phyloP scores from a whole-genome alignment of 2,329 filamentous ascomycete species.

The Hawksworthiomyces lignivorus region DNA sequence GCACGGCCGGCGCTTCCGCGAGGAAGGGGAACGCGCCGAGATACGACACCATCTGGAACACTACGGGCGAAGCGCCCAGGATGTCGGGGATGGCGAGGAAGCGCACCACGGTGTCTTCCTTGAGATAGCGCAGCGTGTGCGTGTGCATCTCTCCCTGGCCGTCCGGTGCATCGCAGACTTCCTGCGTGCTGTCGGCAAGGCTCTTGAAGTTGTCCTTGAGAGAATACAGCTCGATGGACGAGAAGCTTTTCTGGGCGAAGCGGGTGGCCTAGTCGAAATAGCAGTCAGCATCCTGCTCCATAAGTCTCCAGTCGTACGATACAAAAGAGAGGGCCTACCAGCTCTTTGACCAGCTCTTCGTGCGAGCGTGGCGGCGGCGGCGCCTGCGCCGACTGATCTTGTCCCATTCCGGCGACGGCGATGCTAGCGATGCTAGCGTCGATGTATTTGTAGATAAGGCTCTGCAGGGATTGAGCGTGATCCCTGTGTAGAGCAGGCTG shows the following conservation, averaged over 20 bases:
- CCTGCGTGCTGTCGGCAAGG: constrained; percentile 46
- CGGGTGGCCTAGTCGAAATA: constrained; percentile 55
- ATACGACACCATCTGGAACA: constrained; percentile 66
- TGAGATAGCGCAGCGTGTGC: constrained; percentile 56
- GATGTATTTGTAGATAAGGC: too few relatives aligned
- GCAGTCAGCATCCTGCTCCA: too few relatives aligned
- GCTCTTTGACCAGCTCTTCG: constrained; percentile 42
- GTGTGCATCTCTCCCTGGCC: constrained; percentile 27
- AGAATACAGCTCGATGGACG: constrained; percentile 63
- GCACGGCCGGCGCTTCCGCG: constrained; percentile 59
- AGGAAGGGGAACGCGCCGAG: constrained; percentile 68
- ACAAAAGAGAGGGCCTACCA: constrained; percentile 31
- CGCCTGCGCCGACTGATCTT: constrained; percentile 40
- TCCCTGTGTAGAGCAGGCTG: too few relatives aligned
- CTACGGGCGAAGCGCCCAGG: constrained; percentile 55
- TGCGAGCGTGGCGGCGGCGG: constrained; percentile 36
- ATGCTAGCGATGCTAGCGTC: too few relatives aligned
- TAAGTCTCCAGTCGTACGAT: too few relatives aligned
- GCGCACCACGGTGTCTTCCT: constrained; percentile 60
- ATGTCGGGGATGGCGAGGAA: constrained; percentile 69
- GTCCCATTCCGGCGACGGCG: too few relatives aligned
- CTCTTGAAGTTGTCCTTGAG: constrained; percentile 66
- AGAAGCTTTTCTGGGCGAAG: constrained; percentile 65
- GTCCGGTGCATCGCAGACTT: neutral
- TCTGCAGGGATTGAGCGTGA: too few relatives aligned